Evolutionary conservation across 1,139 yeast species (phyloP).

Genomic region (Candida tropicalis): DNA sequence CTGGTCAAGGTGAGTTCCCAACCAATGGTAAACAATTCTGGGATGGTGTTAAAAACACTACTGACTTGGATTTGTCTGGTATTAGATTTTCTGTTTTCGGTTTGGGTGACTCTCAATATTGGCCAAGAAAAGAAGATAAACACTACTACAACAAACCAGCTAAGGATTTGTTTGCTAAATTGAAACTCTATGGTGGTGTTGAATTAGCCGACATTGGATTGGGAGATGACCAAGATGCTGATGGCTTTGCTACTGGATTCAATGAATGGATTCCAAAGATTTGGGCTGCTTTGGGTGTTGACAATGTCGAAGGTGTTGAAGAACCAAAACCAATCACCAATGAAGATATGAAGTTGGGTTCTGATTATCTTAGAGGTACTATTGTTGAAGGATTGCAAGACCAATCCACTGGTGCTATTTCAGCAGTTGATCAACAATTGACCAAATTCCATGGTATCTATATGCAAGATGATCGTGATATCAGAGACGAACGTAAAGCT

Average conservation of each 20-base stretch:
- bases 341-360: conserved; percentile 90
- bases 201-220: conserved; percentile 76
- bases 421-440: conserved; percentile 91
- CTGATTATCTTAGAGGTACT: conserved; percentile 90
- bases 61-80: conserved; percentile 72
- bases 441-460: conserved; percentile 98
- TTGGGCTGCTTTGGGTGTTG: conserved; percentile 92
- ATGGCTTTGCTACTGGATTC: conserved; percentile 90
- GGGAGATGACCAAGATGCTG: conserved; percentile 98
- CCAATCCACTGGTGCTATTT: conserved; percentile 85
- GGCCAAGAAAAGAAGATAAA: conserved; percentile 97
- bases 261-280: conserved; percentile 81
- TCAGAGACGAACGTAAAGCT: conserved; percentile 88
- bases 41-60: conserved; percentile 75
- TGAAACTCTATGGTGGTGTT: conserved; percentile 72
- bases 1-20: conserved; percentile 98
- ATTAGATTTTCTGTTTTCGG: conserved; percentile 81
- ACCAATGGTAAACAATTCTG: conserved; percentile 91
- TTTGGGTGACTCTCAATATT: conserved; percentile 90
- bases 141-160: conserved; percentile 95
- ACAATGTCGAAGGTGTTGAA: conserved; percentile 78
- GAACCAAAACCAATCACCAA: conserved; percentile 96
- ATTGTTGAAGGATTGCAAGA: conserved; percentile 86
- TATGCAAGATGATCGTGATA: conserved; percentile 98
- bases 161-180: conserved; percentile 65